Evolutionary conservation across 257 asterid species (phyloP), one percentile per base, ranked within the genome.

Genomic region (Solanum medicagineum): DNA sequence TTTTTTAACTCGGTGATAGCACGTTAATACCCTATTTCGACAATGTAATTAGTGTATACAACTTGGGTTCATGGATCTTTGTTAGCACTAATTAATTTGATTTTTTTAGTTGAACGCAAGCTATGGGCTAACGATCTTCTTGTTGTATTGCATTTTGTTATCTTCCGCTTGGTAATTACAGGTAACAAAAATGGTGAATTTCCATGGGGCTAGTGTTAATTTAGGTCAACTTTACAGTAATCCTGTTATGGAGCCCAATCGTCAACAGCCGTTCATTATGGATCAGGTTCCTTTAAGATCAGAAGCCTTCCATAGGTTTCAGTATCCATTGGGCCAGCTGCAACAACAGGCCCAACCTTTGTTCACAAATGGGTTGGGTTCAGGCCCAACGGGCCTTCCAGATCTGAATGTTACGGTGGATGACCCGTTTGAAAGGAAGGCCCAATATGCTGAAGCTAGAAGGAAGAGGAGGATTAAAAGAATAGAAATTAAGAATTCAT

Each of bases 381-480:
- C 73, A 45, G 94, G 92, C 87, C 89, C 90, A 84, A 13, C 26
- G 54, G 85, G 85, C 62, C 81, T 93, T 60, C 93, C 93, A 10
- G 93, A 90, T 87, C 89, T 88, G 45, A 89, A 89, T 84, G 24
- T 87, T 0, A 49, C 85, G 4, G 86, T 84, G 10, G 92, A 88
- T 45, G 91, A 85, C 44, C 60, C 62, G 10, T 86, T 81, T 36
- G 89, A 88, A 57, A 83, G 82, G 69, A 91, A 90, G 85, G 89
- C 93, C 86, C 88, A 68, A 83, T 87, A 26, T 81, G 97, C 95
- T 32, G 94, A 90, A 79, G 94, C 95, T 2, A 85, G 98, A 89
- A 92, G 91, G 93, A 60, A 75, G 20, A 90, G 98, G 74, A 90
- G 4, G 86, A 92, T 89, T 54, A 91, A 87, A 32, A 93, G 89